phyloP scores from a whole-genome alignment of 306 rosid genomes.

The Pterocarpus santalinus region DNA sequence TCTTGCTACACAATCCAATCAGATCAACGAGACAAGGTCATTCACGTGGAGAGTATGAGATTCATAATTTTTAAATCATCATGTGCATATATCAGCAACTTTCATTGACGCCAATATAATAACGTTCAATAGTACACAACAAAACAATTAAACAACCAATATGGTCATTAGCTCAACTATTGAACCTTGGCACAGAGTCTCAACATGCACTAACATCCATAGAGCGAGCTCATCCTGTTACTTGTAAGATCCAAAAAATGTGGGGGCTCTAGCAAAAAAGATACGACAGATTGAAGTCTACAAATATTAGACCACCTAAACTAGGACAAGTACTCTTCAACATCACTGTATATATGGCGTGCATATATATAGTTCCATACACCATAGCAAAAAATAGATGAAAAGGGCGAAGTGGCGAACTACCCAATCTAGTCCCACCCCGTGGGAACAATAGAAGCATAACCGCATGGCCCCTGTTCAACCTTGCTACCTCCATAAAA shows the following conservation, averaged over 20 bases:
- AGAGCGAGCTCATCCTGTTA: not conserved
- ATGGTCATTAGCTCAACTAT: not conserved
- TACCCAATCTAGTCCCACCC: slow-evolving; percentile 70
- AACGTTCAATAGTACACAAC: not conserved
- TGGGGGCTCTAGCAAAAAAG: not conserved
- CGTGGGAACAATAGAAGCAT: slow-evolving; percentile 51
- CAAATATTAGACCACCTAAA: not conserved
- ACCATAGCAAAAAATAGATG: slow-evolving; percentile 26
- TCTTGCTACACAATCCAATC: not conserved
- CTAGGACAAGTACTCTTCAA: not conserved
- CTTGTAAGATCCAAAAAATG: not conserved
- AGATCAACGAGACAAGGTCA: not conserved
- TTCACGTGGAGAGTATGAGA: not conserved
- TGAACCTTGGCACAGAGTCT: not conserved
- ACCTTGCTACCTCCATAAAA: slow-evolving; percentile 32
- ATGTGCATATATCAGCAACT: too few species aligned
- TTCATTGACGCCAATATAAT: too few species aligned
- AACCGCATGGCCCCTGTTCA: slow-evolving; percentile 43
- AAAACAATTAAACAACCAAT: not conserved
- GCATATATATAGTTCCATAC: not conserved
- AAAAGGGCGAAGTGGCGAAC: slow-evolving; percentile 18
- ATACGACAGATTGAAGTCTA: not conserved
- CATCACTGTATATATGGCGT: slow-evolving; percentile 19
- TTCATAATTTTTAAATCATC: not conserved
- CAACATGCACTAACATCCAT: not conserved